A percentile compares a stretch with the other conserved stretches of the same genome.
Evolutionary conservation across 116 monocot genomes (phyloP).

Genomic region (Trichopus zeylanicus): DNA sequence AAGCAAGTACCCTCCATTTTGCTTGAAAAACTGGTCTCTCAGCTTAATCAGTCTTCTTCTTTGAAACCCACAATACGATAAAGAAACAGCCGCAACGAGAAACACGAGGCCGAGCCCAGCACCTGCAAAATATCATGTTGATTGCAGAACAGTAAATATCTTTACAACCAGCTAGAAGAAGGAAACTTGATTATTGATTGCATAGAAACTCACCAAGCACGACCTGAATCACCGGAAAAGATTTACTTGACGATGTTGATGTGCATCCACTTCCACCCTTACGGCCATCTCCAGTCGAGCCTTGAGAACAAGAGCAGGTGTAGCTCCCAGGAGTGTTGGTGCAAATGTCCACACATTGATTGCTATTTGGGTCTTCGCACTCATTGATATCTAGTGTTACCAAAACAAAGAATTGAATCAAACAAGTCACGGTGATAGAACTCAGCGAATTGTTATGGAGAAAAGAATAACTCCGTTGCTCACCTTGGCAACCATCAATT

Average conservation of each 20-base stretch:
- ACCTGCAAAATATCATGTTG: conserved; percentile 11
- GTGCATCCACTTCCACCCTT: conserved; percentile 24
- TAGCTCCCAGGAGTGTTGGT: conserved; percentile 31
- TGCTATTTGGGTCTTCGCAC: conserved; percentile 13
- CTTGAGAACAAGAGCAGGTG: conserved; percentile 25
- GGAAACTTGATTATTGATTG: neutral
- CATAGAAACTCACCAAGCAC: conserved; percentile 21
- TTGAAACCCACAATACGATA: conserved; percentile 28
- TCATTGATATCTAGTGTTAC: conserved; percentile 37
- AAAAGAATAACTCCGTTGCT: neutral
- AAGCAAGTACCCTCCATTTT: conserved; percentile 51
- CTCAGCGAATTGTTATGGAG: neutral
- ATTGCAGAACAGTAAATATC: neutral
- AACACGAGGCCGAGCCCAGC: conserved; percentile 27
- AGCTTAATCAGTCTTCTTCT: conserved; percentile 24
- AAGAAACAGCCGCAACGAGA: conserved; percentile 12
- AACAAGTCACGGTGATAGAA: neutral
- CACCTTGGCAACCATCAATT: conserved; percentile 44
- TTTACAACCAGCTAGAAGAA: neutral
- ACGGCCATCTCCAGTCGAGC: conserved; percentile 20
- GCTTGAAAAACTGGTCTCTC: conserved; percentile 38
- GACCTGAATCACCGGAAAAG: conserved; percentile 22
- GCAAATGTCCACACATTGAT: conserved; percentile 29
- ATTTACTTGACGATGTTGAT: neutral
- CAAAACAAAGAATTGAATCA: neutral